Base-by-base conservation (phyloP, 108 stramenopile genomes). In the Cyclotella distinguenda region DNA sequence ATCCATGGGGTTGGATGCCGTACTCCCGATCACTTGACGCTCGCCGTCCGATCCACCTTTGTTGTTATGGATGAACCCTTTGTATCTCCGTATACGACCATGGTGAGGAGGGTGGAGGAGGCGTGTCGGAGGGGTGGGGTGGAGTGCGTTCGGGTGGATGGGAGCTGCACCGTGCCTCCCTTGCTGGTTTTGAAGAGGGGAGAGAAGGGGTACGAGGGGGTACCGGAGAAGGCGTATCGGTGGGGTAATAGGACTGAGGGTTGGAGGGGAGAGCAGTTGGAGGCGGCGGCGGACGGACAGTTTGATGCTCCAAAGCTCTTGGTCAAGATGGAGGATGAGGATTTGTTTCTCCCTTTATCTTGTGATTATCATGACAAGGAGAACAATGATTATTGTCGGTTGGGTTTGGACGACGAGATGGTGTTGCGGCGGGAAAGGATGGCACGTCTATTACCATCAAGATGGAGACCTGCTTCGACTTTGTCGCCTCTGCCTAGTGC, bases 51-150 rank as follows among this genome's bases (percentile, higher is more conserved):
- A 25, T 67, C 82, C 6, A 10, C 45, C 15, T 77, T 78, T 9
- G 85, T 86, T 1, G 82, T 86, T 1, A 64, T 53, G 16, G 85
- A 86, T 38, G 85, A 86, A 72, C 79, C 85, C 7, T 86, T 86
- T 73, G 85, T 86, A n/a, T 58, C 71, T n/a, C 85, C 85, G 2
- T 82, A 71, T 48, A 26, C 62, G 13, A 53, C 45, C 10, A 66
- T 69, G 33, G 57, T 72, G 13, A 51, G 60, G 43, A 42, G 46
- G 27, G 69, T 83, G 6, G 77, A 74, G n/a, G 34, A 49, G 30
- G 73, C 78, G 3, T 68, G 71, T 33, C 19, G 36, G 1, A 25
- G 52, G n/a, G 43, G 51, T 18, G 30, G 31, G 13, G 72, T 83
- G 15, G 71, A 75, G n/a, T 79, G 73, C 31, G 60, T 67, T 35